Evolutionary conservation across 345 rosid species (phyloP).

Genomic region (Citrus unshiu): DNA sequence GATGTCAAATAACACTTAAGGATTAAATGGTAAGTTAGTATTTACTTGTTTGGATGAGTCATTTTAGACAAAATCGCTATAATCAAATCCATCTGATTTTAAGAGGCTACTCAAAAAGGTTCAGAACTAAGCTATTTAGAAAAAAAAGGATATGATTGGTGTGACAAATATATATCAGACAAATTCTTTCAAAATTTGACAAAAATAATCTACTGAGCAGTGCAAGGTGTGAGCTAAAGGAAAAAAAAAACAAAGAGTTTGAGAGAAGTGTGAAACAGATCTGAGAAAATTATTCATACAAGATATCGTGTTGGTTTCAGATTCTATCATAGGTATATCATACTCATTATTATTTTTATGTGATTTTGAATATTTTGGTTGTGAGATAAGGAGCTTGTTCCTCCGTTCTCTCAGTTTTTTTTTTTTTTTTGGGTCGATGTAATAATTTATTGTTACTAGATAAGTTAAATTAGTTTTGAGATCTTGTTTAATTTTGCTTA

Average conservation of each 20-base stretch:
- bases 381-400: background rate
- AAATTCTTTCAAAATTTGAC: background rate
- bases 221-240: background rate
- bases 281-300: background rate
- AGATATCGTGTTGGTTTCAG: background rate
- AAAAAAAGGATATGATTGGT: too few relatives aligned
- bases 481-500: background rate
- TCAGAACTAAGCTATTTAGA: background rate
- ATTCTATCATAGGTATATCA: background rate
- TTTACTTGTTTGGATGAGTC: too few relatives aligned
- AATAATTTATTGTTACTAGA: background rate
- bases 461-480: background rate
- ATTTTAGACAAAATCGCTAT: background rate
- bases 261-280: background rate
- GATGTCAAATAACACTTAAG: background rate
- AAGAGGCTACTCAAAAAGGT: background rate
- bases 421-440: background rate
- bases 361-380: background rate
- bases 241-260: background rate
- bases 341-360: background rate
- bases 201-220: too few relatives aligned
- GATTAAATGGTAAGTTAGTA: background rate
- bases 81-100: background rate
- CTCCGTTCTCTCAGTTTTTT: background rate
- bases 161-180: too few relatives aligned